These are phyloP conservation scores for Spizellomyces sp. DNA, from an alignment of 192 early-diverging fungal genomes.

Conservation along the genomic window DNA sequence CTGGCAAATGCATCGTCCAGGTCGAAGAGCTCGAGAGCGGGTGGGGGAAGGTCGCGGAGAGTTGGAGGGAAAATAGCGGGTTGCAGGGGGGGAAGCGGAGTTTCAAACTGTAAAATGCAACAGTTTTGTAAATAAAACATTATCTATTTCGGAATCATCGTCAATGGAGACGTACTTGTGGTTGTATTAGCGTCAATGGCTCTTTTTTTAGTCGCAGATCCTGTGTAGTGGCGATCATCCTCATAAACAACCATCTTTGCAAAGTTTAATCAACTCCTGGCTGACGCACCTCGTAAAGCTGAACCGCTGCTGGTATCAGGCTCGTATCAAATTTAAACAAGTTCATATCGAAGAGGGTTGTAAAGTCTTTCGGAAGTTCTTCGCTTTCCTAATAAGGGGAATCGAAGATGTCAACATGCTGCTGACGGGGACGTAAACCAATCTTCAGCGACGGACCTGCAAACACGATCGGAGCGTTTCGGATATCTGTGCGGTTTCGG, in stretches of 20 bases:
- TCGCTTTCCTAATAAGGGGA: constrained; percentile 45
- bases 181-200: constrained; percentile 62
- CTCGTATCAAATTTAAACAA: constrained; percentile 60
- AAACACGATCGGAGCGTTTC: constrained; percentile 56
- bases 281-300: constrained; percentile 48
- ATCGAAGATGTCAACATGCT: no score
- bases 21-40: constrained; percentile 64
- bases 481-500: constrained; percentile 51
- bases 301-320: constrained; percentile 51
- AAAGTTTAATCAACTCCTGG: constrained; percentile 12
- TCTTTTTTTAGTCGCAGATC: constrained; percentile 54
- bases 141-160: background rate
- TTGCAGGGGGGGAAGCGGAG: constrained; percentile 61
- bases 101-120: constrained; percentile 53
- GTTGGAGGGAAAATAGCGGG: constrained; percentile 64
- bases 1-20: constrained; percentile 65
- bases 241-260: background rate
- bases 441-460: constrained; percentile 38
- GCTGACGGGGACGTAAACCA: no score
- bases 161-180: constrained; percentile 39
- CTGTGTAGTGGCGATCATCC: constrained; percentile 8
- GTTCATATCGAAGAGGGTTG: constrained; percentile 57
- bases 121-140: background rate
- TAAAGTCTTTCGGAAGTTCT: constrained; percentile 68
- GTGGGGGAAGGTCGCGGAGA: constrained; percentile 59